These are phyloP conservation scores for Colletotrichum musicola DNA, from an alignment of 2,329 filamentous ascomycete species.

Conservation along the genomic window DNA sequence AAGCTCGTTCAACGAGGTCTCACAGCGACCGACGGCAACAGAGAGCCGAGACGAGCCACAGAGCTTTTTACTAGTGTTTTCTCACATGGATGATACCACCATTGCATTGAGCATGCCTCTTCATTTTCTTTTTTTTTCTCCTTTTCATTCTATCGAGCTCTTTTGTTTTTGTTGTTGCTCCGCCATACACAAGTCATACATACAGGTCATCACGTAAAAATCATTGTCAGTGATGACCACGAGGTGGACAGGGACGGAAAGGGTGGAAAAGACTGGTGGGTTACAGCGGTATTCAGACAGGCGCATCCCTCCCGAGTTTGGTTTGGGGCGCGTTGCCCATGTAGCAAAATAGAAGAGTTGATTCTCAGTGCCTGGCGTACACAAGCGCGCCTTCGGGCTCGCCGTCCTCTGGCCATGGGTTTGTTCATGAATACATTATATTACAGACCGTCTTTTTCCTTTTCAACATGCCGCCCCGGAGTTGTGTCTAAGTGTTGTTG, in stretches of 20 bases:
- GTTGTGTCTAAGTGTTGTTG: conserved; percentile 13
- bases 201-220: conserved; percentile 37
- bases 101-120: conserved; percentile 53
- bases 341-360: conserved; percentile 36
- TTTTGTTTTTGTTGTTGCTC: conserved; percentile 34
- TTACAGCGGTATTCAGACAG: conserved; percentile 27
- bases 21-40: conserved; percentile 37
- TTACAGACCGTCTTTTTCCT: conserved; percentile 5
- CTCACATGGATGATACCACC: conserved; percentile 58
- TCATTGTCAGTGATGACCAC: conserved; percentile 28
- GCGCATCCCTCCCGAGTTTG: conserved; percentile 13
- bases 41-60: conserved; percentile 38
- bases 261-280: conserved; percentile 4
- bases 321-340: conserved; percentile 15
- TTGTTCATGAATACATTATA: conserved; percentile 36
- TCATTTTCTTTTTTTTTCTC: conserved; percentile 44
- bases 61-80: conserved; percentile 40
- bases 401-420: not conserved
- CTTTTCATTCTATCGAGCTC: conserved; percentile 39
- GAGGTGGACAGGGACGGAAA: conserved; percentile 3
- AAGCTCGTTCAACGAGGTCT: conserved; percentile 34
- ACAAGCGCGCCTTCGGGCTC: not conserved
- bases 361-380: conserved; percentile 9
- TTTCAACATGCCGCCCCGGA: not conserved
- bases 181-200: conserved; percentile 37